Evolutionary conservation across 441 rosid genomes (phyloP).

Genomic region (Euphorbia celastroides): DNA sequence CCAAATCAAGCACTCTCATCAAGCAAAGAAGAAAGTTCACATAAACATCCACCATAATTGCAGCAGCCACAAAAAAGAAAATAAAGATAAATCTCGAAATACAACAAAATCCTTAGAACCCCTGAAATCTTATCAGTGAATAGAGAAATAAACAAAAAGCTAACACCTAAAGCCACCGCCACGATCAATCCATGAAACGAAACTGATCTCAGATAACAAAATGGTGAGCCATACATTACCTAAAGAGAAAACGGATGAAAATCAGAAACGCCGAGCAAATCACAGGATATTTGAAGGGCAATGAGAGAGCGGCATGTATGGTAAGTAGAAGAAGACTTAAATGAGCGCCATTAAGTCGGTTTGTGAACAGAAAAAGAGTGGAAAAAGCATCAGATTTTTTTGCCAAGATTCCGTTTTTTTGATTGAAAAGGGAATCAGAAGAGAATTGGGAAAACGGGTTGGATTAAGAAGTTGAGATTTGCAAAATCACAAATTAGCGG

Average conservation of each 20-base stretch:
- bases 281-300: background rate
- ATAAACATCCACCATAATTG: conserved; percentile 12
- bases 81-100: too few species aligned
- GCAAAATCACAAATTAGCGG: too few species aligned
- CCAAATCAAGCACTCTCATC: background rate
- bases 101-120: too few species aligned
- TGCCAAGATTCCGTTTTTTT: too few species aligned
- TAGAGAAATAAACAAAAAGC: conserved; percentile 7
- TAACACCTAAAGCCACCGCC: conserved; percentile 23
- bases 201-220: conserved; percentile 17
- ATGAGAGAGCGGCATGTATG: too few species aligned
- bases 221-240: conserved; percentile 23
- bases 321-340: background rate
- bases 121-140: conserved; percentile 7
- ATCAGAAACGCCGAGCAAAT: conserved; percentile 29
- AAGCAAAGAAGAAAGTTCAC: background rate
- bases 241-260: conserved; percentile 25
- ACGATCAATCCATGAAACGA: conserved; percentile 6
- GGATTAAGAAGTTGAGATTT: background rate
- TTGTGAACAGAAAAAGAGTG: background rate
- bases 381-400: conserved; percentile 19
- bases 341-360: background rate
- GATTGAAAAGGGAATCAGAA: too few species aligned
- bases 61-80: background rate
- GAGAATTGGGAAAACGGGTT: conserved; percentile 5